Percentiles rank a stretch among this genome's conserved stretches.
Evolutionary conservation across 2,329 filamentous ascomycete genomes (phyloP).

Genomic region (Teratosphaeria pseudoeucalypti): DNA sequence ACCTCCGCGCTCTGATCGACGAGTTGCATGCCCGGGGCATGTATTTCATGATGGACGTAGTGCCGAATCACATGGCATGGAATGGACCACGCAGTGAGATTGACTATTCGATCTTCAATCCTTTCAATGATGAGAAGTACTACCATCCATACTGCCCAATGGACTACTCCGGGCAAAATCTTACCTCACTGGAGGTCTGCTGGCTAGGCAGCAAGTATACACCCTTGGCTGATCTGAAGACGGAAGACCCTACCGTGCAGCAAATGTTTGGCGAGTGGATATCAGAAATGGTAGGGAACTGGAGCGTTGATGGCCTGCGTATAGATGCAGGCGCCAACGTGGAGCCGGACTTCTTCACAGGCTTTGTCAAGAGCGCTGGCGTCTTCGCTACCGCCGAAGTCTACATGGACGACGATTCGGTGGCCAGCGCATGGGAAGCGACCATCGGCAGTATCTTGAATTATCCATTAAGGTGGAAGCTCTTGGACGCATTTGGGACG

Average conservation of each 20-base stretch:
- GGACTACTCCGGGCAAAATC: slow-evolving; percentile 33
- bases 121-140: slow-evolving; percentile 47
- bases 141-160: slow-evolving; percentile 51
- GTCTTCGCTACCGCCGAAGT: slow-evolving; percentile 31
- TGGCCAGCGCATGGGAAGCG: slow-evolving; percentile 26
- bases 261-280: slow-evolving; percentile 34
- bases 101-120: slow-evolving; percentile 43
- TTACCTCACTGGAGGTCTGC: slow-evolving; percentile 31
- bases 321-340: slow-evolving; percentile 32
- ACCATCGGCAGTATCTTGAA: slow-evolving; percentile 28
- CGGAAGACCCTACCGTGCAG: slow-evolving; percentile 31
- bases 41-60: slow-evolving; percentile 52
- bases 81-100: slow-evolving; percentile 36
- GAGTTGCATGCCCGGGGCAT: slow-evolving; percentile 47
- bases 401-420: slow-evolving; percentile 20
- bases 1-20: slow-evolving; percentile 47
- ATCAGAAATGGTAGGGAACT: slow-evolving; percentile 31
- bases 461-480: slow-evolving; percentile 29
- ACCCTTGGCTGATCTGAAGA: slow-evolving; percentile 38
- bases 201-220: slow-evolving; percentile 43
- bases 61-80: slow-evolving; percentile 46
- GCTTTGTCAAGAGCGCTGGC: slow-evolving; percentile 25
- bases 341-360: slow-evolving; percentile 27
- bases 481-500: slow-evolving; percentile 28
- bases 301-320: slow-evolving; percentile 32